Conservation (phyloP, 2,329 filamentous ascomycete genomes). For the Diaporthe helianthi region DNA sequence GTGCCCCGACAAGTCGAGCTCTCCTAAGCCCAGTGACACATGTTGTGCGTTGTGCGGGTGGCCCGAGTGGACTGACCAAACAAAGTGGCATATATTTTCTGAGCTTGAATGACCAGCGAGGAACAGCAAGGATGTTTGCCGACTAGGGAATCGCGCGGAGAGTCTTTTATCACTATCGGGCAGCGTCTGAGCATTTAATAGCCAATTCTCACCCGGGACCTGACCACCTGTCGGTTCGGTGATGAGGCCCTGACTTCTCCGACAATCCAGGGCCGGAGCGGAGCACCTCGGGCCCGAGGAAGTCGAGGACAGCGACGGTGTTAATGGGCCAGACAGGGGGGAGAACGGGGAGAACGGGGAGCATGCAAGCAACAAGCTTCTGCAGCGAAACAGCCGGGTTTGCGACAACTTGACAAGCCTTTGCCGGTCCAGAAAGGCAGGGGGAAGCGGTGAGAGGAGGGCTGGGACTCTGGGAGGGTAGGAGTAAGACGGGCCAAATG, state of each 20-base stretch:
- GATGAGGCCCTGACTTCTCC: neutral
- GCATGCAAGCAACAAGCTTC: constrained; percentile 1
- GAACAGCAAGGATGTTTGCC: neutral
- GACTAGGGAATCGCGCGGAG: neutral
- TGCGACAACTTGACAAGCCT: constrained; percentile 1
- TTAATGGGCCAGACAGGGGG: neutral
- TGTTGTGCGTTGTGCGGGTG: neutral
- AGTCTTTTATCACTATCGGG: neutral
- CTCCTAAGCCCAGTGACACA: constrained; percentile 12
- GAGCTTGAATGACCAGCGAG: neutral
- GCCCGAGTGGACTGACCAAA: neutral
- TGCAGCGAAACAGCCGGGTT: constrained; percentile 3
- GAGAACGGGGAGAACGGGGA: too few species aligned
- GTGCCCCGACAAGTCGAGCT: neutral
- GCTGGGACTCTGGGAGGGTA: too few species aligned
- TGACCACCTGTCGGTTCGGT: neutral
- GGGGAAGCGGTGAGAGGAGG: constrained; percentile 20
- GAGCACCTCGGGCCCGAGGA: neutral
- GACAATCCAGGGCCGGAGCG: neutral
- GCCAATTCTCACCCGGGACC: neutral
- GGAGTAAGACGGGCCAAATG: constrained; percentile 26
- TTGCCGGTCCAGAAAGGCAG: neutral
- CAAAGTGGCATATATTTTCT: neutral
- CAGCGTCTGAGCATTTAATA: neutral
- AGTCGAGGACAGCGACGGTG: neutral